Evolutionary conservation across 2,329 filamentous ascomycete genomes (phyloP).

Genomic region (Alternaria sp.): DNA sequence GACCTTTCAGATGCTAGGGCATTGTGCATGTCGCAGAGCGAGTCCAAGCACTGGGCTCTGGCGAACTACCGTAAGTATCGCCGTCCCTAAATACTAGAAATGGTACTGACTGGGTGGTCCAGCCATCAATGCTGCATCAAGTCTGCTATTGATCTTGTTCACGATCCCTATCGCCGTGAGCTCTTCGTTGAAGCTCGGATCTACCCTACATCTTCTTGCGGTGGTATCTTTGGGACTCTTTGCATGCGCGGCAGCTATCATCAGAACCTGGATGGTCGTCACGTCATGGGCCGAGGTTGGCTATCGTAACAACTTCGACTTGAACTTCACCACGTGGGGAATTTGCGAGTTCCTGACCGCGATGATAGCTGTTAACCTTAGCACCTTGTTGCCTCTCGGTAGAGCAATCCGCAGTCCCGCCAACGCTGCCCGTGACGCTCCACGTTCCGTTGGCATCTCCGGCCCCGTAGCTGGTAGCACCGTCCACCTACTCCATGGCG

Average conservation of each 20-base stretch:
- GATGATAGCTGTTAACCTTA: slow-evolving; percentile 14
- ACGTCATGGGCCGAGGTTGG: slow-evolving; percentile 11
- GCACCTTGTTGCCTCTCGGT: slow-evolving; percentile 8
- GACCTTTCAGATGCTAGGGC: slow-evolving; percentile 25
- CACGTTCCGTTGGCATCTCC: slow-evolving; percentile 2
- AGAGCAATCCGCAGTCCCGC: not conserved
- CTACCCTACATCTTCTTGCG: slow-evolving; percentile 35
- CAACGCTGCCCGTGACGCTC: not conserved
- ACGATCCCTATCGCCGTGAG: slow-evolving; percentile 1
- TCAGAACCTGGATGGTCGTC: slow-evolving; percentile 38
- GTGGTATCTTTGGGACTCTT: slow-evolving; percentile 51
- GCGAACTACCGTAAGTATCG: slow-evolving; percentile 51
- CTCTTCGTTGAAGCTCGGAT: slow-evolving; percentile 1
- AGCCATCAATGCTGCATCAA: slow-evolving; percentile 32
- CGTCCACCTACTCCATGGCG: slow-evolving; percentile 8
- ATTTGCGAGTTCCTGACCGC: slow-evolving; percentile 17
- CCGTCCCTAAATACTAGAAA: not conserved
- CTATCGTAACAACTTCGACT: slow-evolving; percentile 11
- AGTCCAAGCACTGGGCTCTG: slow-evolving; percentile 55
- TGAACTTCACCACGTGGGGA: slow-evolving; percentile 8
- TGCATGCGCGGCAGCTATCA: slow-evolving; percentile 51
- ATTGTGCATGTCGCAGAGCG: slow-evolving; percentile 43
- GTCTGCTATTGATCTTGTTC: slow-evolving; percentile 43
- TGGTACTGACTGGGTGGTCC: not conserved
- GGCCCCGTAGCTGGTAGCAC: slow-evolving; percentile 19